phyloP scores from a whole-genome alignment of 2,329 filamentous ascomycete species.

The Colletotrichum tropicicola region DNA sequence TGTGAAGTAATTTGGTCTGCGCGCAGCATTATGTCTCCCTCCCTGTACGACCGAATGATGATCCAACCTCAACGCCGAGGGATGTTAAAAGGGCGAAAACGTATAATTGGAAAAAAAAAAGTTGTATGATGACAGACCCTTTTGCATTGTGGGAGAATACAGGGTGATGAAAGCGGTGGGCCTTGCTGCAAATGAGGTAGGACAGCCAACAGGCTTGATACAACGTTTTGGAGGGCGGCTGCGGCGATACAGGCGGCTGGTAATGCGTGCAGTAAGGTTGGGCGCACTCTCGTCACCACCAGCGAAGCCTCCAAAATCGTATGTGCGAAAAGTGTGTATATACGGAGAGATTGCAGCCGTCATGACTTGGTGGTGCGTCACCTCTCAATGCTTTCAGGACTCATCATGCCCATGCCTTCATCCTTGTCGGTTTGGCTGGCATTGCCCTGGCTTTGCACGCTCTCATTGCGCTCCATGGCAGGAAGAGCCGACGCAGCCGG shows the following conservation, averaged over 20 bases:
- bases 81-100: slow-evolving; percentile 12
- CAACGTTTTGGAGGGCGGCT: neutral
- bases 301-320: neutral
- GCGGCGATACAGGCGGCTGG: too few relatives aligned
- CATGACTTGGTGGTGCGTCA: slow-evolving; percentile 3
- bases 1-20: slow-evolving; percentile 5
- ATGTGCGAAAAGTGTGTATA: slow-evolving; percentile 14
- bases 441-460: slow-evolving; percentile 64
- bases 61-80: slow-evolving; percentile 29
- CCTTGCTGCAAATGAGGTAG: neutral
- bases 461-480: slow-evolving; percentile 68
- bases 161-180: neutral
- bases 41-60: slow-evolving; percentile 10
- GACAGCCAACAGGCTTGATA: neutral
- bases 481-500: slow-evolving; percentile 49
- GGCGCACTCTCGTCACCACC: too few relatives aligned
- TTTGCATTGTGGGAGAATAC: neutral
- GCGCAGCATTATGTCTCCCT: slow-evolving; percentile 19
- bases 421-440: slow-evolving; percentile 75
- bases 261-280: too few relatives aligned
- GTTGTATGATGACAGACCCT: slow-evolving; percentile 3
- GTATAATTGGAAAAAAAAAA: slow-evolving; percentile 18
- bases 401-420: slow-evolving; percentile 80
- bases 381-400: slow-evolving; percentile 77
- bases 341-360: neutral